phyloP scores from a whole-genome alignment of 2,329 filamentous ascomycete genomes.

The Stromatinia cepivora region DNA sequence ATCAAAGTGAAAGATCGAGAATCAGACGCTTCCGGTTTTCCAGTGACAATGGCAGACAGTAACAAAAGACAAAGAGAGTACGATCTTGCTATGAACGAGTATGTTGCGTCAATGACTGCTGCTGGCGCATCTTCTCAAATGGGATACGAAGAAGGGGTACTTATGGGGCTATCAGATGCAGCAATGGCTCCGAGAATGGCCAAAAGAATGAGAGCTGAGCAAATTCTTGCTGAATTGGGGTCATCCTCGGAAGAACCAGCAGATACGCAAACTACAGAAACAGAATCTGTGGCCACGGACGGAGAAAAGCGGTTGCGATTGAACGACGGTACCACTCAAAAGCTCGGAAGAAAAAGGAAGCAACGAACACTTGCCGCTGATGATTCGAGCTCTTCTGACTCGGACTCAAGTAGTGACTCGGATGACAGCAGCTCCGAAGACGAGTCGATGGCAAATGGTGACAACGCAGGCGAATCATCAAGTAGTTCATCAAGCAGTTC shows the following conservation, averaged over 20 bases:
- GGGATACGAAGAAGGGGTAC: conserved; percentile 40
- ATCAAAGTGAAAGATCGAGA: conserved; percentile 59
- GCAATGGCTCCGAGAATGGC: conserved; percentile 56
- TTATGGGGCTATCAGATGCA: conserved; percentile 47
- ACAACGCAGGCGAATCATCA: conserved; percentile 25
- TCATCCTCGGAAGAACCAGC: conserved; percentile 30
- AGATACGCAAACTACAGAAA: conserved; percentile 23
- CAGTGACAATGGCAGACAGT: conserved; percentile 49
- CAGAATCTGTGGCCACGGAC: conserved; percentile 32
- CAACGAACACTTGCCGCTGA: conserved; percentile 38
- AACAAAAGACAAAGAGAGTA: conserved; percentile 57
- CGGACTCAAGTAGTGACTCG: conserved; percentile 24
- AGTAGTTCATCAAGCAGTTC: conserved; percentile 32
- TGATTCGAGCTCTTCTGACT: conserved; percentile 32
- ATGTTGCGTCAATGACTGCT: conserved; percentile 37
- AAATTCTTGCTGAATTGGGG: conserved; percentile 56
- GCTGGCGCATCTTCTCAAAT: conserved; percentile 30
- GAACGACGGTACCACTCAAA: conserved; percentile 50
- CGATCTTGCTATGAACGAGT: conserved; percentile 49
- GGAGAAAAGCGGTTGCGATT: conserved; percentile 46
- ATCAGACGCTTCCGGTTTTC: conserved; percentile 49
- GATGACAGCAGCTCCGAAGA: conserved; percentile 34
- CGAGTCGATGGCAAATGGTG: conserved; percentile 24
- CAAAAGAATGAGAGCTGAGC: conserved; percentile 64
- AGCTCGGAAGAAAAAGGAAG: conserved; percentile 51